Conservation (phyloP, 148 eudicot species). For the Mesembryanthemum crystallinum region DNA sequence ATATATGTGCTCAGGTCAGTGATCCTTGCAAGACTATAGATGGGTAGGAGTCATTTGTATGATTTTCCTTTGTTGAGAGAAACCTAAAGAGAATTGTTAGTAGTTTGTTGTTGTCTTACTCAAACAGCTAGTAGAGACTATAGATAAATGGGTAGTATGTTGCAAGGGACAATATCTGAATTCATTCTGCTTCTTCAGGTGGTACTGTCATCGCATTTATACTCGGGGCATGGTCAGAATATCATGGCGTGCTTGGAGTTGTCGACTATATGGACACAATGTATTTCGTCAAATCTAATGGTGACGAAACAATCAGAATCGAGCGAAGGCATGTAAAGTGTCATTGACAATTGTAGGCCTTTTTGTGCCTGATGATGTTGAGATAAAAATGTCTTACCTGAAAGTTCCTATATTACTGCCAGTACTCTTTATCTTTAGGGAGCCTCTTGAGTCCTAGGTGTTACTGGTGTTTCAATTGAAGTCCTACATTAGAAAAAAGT, state of each 20-base stretch:
- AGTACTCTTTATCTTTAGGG: neutral
- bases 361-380: constrained; percentile 49
- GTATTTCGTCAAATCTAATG: constrained; percentile 80
- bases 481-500: neutral
- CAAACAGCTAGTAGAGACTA: neutral
- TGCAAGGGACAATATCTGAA: neutral
- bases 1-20: neutral
- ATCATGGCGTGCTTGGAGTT: constrained; percentile 81
- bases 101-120: constrained; percentile 1
- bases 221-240: constrained; percentile 86
- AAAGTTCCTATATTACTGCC: constrained; percentile 37
- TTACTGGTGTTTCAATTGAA: constrained; percentile 13
- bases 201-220: constrained; percentile 41
- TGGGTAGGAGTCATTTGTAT: neutral
- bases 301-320: constrained; percentile 81
- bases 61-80: too few relatives aligned
- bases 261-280: constrained; percentile 61
- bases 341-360: constrained; percentile 58
- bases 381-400: constrained; percentile 55
- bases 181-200: constrained; percentile 45
- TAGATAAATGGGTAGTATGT: neutral
- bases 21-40: neutral
- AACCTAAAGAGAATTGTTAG: neutral
- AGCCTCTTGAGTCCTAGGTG: neutral
- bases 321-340: constrained; percentile 56